Base-by-base conservation (phyloP, 2,329 filamentous ascomycete species). In the Mariannaea elegans region DNA sequence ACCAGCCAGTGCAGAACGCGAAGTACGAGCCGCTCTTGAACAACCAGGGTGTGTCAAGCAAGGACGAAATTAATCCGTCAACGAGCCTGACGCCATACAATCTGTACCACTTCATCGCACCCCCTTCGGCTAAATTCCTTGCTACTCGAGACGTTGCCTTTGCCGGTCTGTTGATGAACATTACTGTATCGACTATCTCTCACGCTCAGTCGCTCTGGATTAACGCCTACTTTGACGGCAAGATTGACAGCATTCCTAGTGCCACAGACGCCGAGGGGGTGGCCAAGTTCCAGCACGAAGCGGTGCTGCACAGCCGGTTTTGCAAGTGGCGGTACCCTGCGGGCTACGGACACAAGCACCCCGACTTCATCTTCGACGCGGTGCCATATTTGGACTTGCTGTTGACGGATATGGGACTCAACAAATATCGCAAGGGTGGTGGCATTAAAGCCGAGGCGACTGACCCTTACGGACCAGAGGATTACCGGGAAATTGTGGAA, bases 281-380 rank as follows among this genome's bases (percentile, higher is more conserved):
- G 10, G 74, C 77, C 3, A 60, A 71, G 45, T 64, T 85, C 16
- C 77, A 74, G 52, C 80, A 82, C 62, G 82, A 90, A 65, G 86
- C 88, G 0, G 82, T 88, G 21, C 76, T 93, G 45, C 81, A 90
- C 70, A 87, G 83, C 18, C 85, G 90, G 34, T 94, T 90, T 71
- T 88, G 89, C 4, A 86, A 82, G 64, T 89, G 88, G 84, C 82
- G 91, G 23, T 91, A 90, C 67, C 86, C 89, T 1, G 82, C 79
- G 3, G 90, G 90, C 0, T 88, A 86, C 68, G 90, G 90, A 1
- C 80, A 78, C 36, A 82, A 80, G 69, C 80, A 83, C 58, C 88
- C 88, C 0, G 90, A 92, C 72, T 88, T 93, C 64, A 87, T 91
- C 16, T 94, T 94, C 69, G 92, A 95, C 73, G 84, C 84, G 0